Evolutionary conservation across 176 grass and related monocot species (phyloP).

Genomic region (Eleusine coracana): DNA sequence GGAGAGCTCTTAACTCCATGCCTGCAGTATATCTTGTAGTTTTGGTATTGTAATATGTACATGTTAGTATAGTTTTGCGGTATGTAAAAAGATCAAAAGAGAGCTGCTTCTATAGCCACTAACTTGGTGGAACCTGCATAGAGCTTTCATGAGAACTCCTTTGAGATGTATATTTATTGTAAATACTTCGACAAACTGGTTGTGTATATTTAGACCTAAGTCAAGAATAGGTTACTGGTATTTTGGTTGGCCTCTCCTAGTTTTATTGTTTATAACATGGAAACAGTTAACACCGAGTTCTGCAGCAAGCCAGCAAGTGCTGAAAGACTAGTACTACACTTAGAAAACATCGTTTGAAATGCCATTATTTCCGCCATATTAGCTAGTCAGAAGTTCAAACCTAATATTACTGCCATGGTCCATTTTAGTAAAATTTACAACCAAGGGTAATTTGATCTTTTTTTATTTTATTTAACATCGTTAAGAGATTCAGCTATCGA

Average conservation of each 20-base stretch:
- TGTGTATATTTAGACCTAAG: constrained; percentile 34
- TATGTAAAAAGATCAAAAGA: constrained; percentile 21
- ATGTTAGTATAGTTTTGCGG: constrained; percentile 28
- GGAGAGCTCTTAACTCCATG: constrained; percentile 60
- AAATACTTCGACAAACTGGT: constrained; percentile 52
- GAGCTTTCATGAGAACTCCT: constrained; percentile 44
- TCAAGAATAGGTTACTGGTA: constrained; percentile 5
- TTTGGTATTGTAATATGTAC: constrained; percentile 47
- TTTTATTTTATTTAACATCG: too few species aligned
- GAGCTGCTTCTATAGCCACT: constrained; percentile 47
- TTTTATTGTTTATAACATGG: constrained; percentile 14
- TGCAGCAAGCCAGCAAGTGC: not conserved
- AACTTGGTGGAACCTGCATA: constrained; percentile 38
- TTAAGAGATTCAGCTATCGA: not conserved
- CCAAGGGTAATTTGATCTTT: too few species aligned
- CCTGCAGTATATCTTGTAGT: constrained; percentile 21
- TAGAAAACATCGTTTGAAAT: constrained; percentile 2
- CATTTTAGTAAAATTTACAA: too few species aligned
- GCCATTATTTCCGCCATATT: not conserved
- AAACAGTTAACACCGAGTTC: constrained; percentile 17
- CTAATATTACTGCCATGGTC: not conserved
- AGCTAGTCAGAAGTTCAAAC: not conserved
- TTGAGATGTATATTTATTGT: constrained; percentile 39
- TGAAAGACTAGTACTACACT: not conserved
- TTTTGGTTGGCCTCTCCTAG: constrained; percentile 29